Percentiles rank a stretch among this genome's conserved stretches.
Conservation (phyloP, 148 eudicot genomes). For the Bassia scoparia region DNA sequence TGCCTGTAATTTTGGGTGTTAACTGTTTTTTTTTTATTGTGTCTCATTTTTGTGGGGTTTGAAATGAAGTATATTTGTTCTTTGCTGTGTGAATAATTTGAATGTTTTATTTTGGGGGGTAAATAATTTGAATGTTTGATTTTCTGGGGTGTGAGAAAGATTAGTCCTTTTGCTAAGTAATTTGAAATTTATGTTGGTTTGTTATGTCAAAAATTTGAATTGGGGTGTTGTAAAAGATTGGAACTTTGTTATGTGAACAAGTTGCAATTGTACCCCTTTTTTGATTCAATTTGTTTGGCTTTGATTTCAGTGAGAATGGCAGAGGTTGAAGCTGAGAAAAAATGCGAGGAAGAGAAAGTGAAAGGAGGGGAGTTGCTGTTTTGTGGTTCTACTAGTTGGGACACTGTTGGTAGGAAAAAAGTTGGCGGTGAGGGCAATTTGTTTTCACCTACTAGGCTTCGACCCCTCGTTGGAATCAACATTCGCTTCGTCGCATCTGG, state of each 20-base stretch:
- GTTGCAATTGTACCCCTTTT: not conserved
- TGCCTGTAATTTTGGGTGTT: too few relatives aligned
- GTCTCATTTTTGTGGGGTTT: too few relatives aligned
- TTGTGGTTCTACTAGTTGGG: slow-evolving; percentile 88
- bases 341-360: slow-evolving; percentile 40
- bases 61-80: too few relatives aligned
- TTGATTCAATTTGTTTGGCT: not conserved
- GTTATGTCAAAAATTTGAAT: too few relatives aligned
- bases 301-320: slow-evolving; percentile 39
- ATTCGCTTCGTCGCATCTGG: slow-evolving; percentile 84
- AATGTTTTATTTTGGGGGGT: not conserved
- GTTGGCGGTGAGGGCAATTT: slow-evolving; percentile 49
- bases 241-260: not conserved
- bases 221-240: too few relatives aligned
- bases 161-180: too few relatives aligned
- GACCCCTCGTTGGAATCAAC: slow-evolving; percentile 78
- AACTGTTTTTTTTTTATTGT: too few relatives aligned
- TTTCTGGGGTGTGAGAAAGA: too few relatives aligned
- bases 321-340: slow-evolving; percentile 43
- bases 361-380: slow-evolving; percentile 82
- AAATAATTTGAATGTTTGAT: slow-evolving; percentile 11
- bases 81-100: not conserved
- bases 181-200: too few relatives aligned
- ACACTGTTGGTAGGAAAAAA: slow-evolving; percentile 64
- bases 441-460: slow-evolving; percentile 73